A percentile compares a stretch with the other conserved stretches of the same genome.
Conservation (phyloP, 1,139 yeast species). For the Hyphopichia buzzinii region DNA sequence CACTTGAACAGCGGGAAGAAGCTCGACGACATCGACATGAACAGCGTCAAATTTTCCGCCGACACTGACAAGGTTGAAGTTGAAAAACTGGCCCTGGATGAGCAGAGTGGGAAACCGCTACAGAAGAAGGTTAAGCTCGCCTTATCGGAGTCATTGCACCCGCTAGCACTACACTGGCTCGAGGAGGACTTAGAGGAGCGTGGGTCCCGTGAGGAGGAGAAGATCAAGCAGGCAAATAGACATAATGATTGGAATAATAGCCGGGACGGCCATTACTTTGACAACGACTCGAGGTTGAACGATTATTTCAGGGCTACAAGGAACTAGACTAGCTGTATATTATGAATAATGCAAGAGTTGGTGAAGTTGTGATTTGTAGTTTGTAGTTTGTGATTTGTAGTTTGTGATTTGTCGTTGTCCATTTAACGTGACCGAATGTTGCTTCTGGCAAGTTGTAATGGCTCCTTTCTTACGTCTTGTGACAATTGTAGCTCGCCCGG, state of each 20-base stretch:
- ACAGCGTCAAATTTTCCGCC: slow-evolving; percentile 16
- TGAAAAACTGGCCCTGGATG: slow-evolving; percentile 15
- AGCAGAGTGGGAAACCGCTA: slow-evolving; percentile 9
- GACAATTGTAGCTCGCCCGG: too few species aligned
- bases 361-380: too few species aligned
- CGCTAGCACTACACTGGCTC: slow-evolving; percentile 69
- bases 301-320: slow-evolving; percentile 50
- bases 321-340: too few species aligned
- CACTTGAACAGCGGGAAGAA: slow-evolving; percentile 72
- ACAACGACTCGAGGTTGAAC: slow-evolving; percentile 43
- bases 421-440: too few species aligned
- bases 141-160: slow-evolving; percentile 59
- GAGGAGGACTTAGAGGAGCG: slow-evolving; percentile 49
- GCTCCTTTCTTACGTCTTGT: too few species aligned
- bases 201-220: slow-evolving; percentile 55
- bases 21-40: slow-evolving; percentile 22
- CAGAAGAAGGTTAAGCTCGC: slow-evolving; percentile 30
- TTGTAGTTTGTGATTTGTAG: too few species aligned
- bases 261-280: slow-evolving; percentile 44
- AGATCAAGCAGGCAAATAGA: slow-evolving; percentile 39
- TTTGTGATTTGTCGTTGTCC: too few species aligned
- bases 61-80: slow-evolving; percentile 2
- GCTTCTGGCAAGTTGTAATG: too few species aligned
- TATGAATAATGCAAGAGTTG: too few species aligned
- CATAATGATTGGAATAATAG: slow-evolving; percentile 47